Evolutionary conservation across 1,284 basidiomycete species (phyloP).

Genomic region (Sphagnurus paluster): DNA sequence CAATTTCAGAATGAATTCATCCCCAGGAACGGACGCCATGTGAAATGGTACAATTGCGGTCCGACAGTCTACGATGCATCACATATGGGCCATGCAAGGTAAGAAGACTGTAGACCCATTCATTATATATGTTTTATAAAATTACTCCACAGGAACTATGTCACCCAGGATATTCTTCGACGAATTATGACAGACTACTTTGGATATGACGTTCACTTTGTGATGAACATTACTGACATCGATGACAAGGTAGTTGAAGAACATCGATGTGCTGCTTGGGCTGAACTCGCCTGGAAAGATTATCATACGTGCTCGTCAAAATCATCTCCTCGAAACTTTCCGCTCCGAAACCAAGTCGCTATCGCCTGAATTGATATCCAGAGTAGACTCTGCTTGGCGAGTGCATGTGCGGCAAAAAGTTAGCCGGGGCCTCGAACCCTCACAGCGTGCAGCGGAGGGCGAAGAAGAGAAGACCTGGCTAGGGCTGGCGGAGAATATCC

Average conservation of each 20-base stretch:
- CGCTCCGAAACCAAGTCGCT: slow-evolving; percentile 56
- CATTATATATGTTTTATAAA: slow-evolving; percentile 15
- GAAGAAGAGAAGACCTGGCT: slow-evolving; percentile 56
- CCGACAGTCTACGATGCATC: slow-evolving; percentile 99
- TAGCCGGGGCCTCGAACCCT: slow-evolving; percentile 53
- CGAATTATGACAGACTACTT: slow-evolving; percentile 96
- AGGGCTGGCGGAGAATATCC: slow-evolving; percentile 47
- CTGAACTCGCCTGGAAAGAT: slow-evolving; percentile 57
- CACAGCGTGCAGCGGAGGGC: slow-evolving; percentile 46
- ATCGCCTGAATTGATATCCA: slow-evolving; percentile 57
- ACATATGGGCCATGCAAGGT: slow-evolving; percentile 99
- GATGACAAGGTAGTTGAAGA: slow-evolving; percentile 87
- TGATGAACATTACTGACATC: slow-evolving; percentile 99
- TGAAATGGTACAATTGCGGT: slow-evolving; percentile 99
- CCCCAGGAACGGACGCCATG: slow-evolving; percentile 76
- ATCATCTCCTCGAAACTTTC: slow-evolving; percentile 75
- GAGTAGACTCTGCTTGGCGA: slow-evolving; percentile 65
- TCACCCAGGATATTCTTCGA: slow-evolving; percentile 95
- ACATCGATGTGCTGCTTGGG: slow-evolving; percentile 6
- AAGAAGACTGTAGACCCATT: slow-evolving; percentile 3
- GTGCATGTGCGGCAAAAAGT: slow-evolving; percentile 64
- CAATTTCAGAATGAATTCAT: slow-evolving; percentile 74
- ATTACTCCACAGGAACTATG: slow-evolving; percentile 81
- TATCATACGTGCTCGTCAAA: slow-evolving; percentile 86
- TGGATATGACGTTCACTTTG: slow-evolving; percentile 96